Percentiles rank a stretch among this genome's conserved stretches.
These are phyloP conservation scores for Candida coleopterorum DNA, from an alignment of 805 yeast genomes.

Conservation along the genomic window DNA sequence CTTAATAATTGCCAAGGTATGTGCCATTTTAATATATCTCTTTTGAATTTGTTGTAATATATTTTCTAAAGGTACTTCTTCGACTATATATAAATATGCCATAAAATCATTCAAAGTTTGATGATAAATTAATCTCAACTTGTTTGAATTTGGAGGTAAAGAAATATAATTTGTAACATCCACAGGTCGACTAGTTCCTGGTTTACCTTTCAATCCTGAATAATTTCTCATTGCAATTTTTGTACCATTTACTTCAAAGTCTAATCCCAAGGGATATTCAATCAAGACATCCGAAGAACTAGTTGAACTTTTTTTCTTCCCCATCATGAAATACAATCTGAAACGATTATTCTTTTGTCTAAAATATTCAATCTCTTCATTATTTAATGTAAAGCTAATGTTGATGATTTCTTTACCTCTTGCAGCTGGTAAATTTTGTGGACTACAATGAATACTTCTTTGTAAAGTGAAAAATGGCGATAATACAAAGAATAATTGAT, in stretches of 20 bases:
- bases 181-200: conserved; percentile 80
- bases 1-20: conserved; percentile 47
- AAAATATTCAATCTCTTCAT: conserved; percentile 38
- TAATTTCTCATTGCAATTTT: conserved; percentile 33
- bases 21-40: conserved; percentile 46
- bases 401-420: conserved; percentile 35
- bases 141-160: conserved; percentile 30
- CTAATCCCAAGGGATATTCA: conserved; percentile 70
- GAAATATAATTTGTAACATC: conserved; percentile 53
- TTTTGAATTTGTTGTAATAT: conserved; percentile 18
- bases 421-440: conserved; percentile 42
- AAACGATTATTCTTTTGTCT: conserved; percentile 8
- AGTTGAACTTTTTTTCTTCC: conserved; percentile 23
- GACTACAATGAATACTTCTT: conserved; percentile 43
- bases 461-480: conserved; percentile 54
- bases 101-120: conserved; percentile 49
- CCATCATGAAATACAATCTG: conserved; percentile 53
- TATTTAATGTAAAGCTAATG: conserved; percentile 37
- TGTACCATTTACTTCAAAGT: conserved; percentile 59
- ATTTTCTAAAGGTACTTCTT: conserved; percentile 21
- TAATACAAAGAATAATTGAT: conserved; percentile 45
- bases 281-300: conserved; percentile 33
- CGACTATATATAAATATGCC: conserved; percentile 57
- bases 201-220: conserved; percentile 70
- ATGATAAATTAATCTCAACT: conserved; percentile 52